A percentile compares a stretch with the other conserved stretches of the same genome.
These are phyloP conservation scores for Penicillium diatomitis DNA, from an alignment of 495 filamentous ascomycete species.

Conservation along the genomic window DNA sequence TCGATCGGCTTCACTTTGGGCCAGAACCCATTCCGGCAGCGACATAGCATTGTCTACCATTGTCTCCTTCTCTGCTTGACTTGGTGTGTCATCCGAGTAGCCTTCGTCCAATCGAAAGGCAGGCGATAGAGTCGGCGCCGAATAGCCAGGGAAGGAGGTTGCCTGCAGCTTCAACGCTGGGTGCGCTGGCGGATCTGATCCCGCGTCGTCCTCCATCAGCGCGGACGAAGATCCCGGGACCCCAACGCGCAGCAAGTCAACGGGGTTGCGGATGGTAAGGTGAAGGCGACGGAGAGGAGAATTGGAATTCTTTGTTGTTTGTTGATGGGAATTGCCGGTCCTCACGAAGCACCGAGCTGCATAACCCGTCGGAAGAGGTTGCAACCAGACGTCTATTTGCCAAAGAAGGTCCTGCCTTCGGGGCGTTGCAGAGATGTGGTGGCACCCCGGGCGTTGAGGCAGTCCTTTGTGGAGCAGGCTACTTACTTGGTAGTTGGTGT, in stretches of 20 bases:
- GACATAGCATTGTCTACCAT: slow-evolving; percentile 30
- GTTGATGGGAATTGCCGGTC: too few relatives aligned
- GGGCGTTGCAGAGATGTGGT: too few relatives aligned
- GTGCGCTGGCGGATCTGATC: slow-evolving; percentile 10
- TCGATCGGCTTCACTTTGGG: slow-evolving; percentile 43
- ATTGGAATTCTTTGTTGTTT: too few relatives aligned
- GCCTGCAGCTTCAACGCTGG: slow-evolving; percentile 19
- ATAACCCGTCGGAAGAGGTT: too few relatives aligned
- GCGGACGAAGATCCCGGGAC: neutral
- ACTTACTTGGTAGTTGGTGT: too few relatives aligned
- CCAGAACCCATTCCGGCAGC: slow-evolving; percentile 44
- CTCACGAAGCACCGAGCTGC: too few relatives aligned
- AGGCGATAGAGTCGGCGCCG: slow-evolving; percentile 27
- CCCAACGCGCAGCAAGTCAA: neutral
- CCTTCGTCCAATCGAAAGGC: slow-evolving; percentile 55
- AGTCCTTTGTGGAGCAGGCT: too few relatives aligned
- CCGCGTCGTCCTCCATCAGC: slow-evolving; percentile 29
- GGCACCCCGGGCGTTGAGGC: too few relatives aligned
- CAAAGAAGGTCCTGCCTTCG: too few relatives aligned
- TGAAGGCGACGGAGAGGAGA: neutral
- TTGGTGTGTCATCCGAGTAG: slow-evolving; percentile 56
- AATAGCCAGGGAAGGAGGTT: slow-evolving; percentile 16
- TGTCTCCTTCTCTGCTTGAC: slow-evolving; percentile 40
- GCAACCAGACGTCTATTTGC: too few relatives aligned
- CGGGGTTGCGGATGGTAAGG: neutral